phyloP scores from a whole-genome alignment of 2,329 filamentous ascomycete species.

The Mycocentrospora acerina region DNA sequence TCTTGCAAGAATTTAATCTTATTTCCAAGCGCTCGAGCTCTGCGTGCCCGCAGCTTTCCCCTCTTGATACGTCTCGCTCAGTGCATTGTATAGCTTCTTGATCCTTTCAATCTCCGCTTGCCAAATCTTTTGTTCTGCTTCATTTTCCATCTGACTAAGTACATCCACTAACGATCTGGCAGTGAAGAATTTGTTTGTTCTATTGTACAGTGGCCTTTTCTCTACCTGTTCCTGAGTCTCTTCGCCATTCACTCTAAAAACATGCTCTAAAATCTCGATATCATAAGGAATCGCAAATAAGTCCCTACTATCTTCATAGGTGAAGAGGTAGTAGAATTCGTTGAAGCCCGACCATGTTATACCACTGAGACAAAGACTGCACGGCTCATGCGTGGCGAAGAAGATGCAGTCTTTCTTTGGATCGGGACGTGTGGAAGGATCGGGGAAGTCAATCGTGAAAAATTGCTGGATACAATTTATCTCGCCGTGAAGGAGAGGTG shows the following conservation, averaged over 20 bases:
- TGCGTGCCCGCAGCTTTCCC: constrained; percentile 12
- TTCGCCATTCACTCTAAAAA: constrained; percentile 53
- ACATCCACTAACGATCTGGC: constrained; percentile 20
- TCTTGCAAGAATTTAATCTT: too few species aligned
- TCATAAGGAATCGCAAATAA: constrained; percentile 59
- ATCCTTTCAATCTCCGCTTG: constrained; percentile 49
- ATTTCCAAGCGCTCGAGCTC: constrained; percentile 20
- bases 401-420: constrained; percentile 56
- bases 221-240: constrained; percentile 33
- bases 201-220: constrained; percentile 54
- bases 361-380: constrained; percentile 59
- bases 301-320: constrained; percentile 60
- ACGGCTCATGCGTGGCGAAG: constrained; percentile 61
- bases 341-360: constrained; percentile 61
- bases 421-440: constrained; percentile 42
- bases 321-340: constrained; percentile 61
- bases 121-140: constrained; percentile 12
- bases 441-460: constrained; percentile 43
- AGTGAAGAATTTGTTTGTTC: constrained; percentile 58
- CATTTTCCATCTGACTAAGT: constrained; percentile 17
- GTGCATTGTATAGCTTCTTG: constrained; percentile 43
- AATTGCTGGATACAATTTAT: constrained; percentile 63
- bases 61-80: constrained; percentile 20
- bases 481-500: constrained; percentile 60
- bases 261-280: constrained; percentile 58